phyloP scores from a whole-genome alignment of 164 flowering plant genomes.

The Platanus orientalis region DNA sequence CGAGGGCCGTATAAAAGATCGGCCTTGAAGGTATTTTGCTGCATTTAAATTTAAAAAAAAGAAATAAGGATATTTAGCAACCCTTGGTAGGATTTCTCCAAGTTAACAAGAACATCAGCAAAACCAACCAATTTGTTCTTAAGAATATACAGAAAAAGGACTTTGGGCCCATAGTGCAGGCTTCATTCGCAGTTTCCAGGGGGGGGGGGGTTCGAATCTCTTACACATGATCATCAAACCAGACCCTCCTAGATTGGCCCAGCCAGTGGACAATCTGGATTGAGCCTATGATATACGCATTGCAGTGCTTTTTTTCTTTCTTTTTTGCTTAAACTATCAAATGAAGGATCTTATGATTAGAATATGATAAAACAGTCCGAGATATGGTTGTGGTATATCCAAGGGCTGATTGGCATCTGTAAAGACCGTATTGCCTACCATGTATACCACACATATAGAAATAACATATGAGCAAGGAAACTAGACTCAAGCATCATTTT shows the following conservation, averaged over 20 bases:
- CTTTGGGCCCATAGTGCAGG: background rate
- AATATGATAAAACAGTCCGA: no score
- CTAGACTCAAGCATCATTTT: background rate
- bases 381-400: background rate
- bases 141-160: background rate
- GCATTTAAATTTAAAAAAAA: constrained; percentile 15
- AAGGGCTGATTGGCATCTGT: background rate
- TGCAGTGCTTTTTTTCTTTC: no score
- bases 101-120: background rate
- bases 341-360: no score
- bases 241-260: background rate
- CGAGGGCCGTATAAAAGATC: constrained; percentile 86
- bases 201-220: no score
- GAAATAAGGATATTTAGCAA: background rate
- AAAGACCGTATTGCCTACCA: background rate
- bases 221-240: background rate
- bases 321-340: no score
- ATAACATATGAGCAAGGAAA: background rate
- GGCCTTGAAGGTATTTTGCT: constrained; percentile 70
- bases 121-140: background rate
- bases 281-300: background rate
- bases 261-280: background rate
- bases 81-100: background rate
- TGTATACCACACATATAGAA: background rate
- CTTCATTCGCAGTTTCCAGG: background rate